phyloP scores from a whole-genome alignment of 352 stramenopile species.

The Phytophthora ohioensis region DNA sequence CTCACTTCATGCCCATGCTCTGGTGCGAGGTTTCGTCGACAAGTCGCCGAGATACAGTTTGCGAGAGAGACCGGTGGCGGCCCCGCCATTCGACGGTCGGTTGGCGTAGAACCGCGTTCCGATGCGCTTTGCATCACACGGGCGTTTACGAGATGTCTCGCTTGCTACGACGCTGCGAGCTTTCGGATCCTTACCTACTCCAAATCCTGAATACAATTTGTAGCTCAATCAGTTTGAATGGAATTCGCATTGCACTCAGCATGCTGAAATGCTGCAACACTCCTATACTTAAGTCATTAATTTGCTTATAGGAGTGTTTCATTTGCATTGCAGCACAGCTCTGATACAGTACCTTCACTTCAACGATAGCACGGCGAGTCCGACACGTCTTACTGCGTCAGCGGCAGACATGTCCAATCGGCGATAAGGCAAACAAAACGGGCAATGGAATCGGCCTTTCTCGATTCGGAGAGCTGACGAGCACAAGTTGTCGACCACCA shows the following conservation, averaged over 20 bases:
- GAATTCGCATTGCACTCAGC: too few species aligned
- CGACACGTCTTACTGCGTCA: conserved; percentile 34
- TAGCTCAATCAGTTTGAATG: too few species aligned
- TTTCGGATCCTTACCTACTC: too few species aligned
- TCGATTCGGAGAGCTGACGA: conserved; percentile 6
- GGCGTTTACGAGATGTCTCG: too few species aligned
- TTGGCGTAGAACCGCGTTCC: neutral
- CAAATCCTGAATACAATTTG: too few species aligned
- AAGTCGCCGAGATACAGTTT: conserved; percentile 25
- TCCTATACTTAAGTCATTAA: too few species aligned
- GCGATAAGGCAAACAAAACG: too few species aligned
- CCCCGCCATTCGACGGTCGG: neutral
- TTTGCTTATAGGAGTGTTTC: neutral
- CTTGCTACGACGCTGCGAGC: too few species aligned
- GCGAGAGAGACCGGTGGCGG: too few species aligned
- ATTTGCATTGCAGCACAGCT: conserved; percentile 19
- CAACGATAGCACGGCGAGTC: conserved; percentile 6
- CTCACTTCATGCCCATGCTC: neutral
- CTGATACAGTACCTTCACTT: conserved; percentile 16
- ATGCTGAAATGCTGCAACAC: neutral
- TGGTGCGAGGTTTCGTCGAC: conserved; percentile 21
- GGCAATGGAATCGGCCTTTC: conserved; percentile 5
- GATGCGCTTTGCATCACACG: neutral
- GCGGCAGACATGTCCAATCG: conserved; percentile 23
- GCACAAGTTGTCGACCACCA: conserved; percentile 4